Percentiles rank a stretch among this genome's conserved stretches.
These are phyloP conservation scores for Cystobasidiaceae sp. DNA, from an alignment of 1,284 basidiomycete species.

Conservation along the genomic window DNA sequence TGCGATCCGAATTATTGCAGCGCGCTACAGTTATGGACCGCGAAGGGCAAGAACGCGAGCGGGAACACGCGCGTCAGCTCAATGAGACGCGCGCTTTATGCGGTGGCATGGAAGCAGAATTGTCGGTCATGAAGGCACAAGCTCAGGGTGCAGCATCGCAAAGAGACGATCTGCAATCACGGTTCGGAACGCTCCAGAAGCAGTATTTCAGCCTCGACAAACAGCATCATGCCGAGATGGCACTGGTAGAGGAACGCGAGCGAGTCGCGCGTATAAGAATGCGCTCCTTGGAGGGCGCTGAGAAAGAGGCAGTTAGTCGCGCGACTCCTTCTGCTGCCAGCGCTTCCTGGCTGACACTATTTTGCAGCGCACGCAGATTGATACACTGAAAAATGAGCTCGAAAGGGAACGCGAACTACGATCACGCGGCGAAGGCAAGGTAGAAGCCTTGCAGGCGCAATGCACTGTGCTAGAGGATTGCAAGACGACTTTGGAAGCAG, in stretches of 20 bases:
- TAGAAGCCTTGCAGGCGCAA: too few relatives aligned
- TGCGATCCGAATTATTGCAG: neutral
- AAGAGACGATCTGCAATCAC: neutral
- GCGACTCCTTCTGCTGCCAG: neutral
- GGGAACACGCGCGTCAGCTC: neutral
- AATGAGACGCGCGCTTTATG: neutral
- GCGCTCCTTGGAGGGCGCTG: neutral
- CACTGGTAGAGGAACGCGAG: neutral
- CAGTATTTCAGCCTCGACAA: neutral
- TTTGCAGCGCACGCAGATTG: too few relatives aligned
- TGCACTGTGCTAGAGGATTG: too few relatives aligned
- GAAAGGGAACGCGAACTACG: too few relatives aligned
- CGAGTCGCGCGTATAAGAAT: neutral
- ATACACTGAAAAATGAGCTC: too few relatives aligned
- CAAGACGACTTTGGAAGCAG: too few relatives aligned
- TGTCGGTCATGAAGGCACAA: neutral
- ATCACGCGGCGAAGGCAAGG: too few relatives aligned
- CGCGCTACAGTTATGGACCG: conserved; percentile 7
- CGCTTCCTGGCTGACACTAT: too few relatives aligned
- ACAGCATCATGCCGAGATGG: neutral
- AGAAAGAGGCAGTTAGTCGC: neutral
- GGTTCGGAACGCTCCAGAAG: neutral
- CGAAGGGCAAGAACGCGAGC: neutral
- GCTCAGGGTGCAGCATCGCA: neutral
- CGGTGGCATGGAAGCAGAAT: conserved; percentile 9